phyloP scores from a whole-genome alignment of 2,329 filamentous ascomycete genomes.

The Hypoxylon sp. region DNA sequence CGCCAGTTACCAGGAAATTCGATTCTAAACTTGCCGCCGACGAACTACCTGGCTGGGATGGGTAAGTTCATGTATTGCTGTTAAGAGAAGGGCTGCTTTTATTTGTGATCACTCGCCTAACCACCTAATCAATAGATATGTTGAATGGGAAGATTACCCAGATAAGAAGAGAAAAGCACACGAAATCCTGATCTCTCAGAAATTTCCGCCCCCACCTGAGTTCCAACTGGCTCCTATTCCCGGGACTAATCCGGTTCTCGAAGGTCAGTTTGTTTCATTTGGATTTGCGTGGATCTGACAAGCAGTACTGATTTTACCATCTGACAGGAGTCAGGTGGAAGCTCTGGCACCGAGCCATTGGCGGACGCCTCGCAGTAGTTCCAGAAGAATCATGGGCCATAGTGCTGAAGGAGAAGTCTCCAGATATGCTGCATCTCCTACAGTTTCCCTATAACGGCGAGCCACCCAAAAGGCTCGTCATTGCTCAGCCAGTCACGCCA shows the following conservation, averaged over 20 bases:
- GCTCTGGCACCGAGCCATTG: slow-evolving; percentile 68
- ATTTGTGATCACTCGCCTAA: not conserved
- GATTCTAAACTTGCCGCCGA: slow-evolving; percentile 44
- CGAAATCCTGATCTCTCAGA: slow-evolving; percentile 65
- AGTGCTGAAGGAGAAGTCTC: slow-evolving; percentile 69
- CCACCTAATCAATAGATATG: slow-evolving; percentile 58
- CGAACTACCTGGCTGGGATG: slow-evolving; percentile 43
- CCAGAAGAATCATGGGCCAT: slow-evolving; percentile 70
- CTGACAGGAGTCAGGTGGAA: slow-evolving; percentile 63
- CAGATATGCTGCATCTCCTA: slow-evolving; percentile 72
- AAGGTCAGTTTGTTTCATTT: slow-evolving; percentile 55
- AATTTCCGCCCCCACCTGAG: slow-evolving; percentile 66
- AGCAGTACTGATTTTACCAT: not conserved
- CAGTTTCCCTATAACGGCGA: slow-evolving; percentile 76
- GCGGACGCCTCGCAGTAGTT: slow-evolving; percentile 59
- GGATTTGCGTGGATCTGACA: not conserved
- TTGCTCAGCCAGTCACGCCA: slow-evolving; percentile 67
- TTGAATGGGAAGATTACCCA: slow-evolving; percentile 78
- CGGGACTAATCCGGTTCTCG: slow-evolving; percentile 68
- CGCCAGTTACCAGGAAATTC: slow-evolving; percentile 13
- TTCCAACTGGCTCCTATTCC: slow-evolving; percentile 69
- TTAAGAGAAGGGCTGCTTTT: not conserved
- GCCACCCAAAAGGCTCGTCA: slow-evolving; percentile 68
- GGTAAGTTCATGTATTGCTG: slow-evolving; percentile 26
- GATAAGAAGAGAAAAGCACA: slow-evolving; percentile 73